phyloP scores from a whole-genome alignment of 768 basidiomycete genomes.

The Lactarius sp. region DNA sequence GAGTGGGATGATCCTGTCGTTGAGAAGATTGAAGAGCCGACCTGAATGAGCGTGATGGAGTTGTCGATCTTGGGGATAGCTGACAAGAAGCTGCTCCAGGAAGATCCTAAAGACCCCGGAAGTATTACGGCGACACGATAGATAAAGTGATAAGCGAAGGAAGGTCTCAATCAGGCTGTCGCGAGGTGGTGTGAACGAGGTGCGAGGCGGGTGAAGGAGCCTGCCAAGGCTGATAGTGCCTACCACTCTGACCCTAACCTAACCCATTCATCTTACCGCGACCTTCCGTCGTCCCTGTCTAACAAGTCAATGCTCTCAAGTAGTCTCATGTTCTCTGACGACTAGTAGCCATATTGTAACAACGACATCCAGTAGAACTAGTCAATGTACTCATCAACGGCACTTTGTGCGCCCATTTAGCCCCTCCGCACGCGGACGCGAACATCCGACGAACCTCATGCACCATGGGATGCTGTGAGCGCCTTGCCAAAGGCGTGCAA shows the following conservation, averaged over 20 bases:
- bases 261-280: too few relatives aligned
- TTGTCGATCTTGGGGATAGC: background rate
- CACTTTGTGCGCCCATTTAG: too few relatives aligned
- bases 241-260: too few relatives aligned
- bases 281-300: too few relatives aligned
- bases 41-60: background rate
- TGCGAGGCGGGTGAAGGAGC: background rate
- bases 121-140: background rate
- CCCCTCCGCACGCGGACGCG: too few relatives aligned
- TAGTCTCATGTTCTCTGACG: too few relatives aligned
- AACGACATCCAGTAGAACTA: background rate
- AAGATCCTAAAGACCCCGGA: background rate
- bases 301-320: too few relatives aligned
- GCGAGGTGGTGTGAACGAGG: background rate
- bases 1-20: background rate
- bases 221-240: too few relatives aligned
- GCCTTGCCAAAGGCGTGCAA: background rate
- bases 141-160: too few relatives aligned
- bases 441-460: background rate
- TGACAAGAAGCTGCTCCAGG: background rate
- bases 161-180: background rate
- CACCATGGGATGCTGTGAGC: background rate
- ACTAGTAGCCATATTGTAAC: background rate
- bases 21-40: too few relatives aligned
- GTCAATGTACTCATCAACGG: background rate